Conservation (phyloP, 371 early-diverging fungal species). For the Mucor saturninus region DNA sequence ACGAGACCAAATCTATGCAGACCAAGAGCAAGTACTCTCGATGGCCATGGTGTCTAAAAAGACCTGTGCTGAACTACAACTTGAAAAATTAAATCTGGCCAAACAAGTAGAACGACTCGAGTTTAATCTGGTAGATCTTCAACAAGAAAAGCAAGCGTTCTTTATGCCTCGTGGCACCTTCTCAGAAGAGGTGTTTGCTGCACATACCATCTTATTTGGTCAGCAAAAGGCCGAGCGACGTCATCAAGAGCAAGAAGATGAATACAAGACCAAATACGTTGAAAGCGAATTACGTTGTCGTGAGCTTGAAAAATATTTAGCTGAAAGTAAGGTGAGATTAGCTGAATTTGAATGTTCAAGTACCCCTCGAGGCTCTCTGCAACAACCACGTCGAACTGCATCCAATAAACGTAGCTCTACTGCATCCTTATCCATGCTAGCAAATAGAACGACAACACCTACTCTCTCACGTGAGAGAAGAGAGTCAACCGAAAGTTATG, state of each 20-base stretch:
- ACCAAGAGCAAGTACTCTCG: constrained; percentile 42
- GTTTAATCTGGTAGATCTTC: constrained; percentile 29
- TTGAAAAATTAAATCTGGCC: constrained; percentile 40
- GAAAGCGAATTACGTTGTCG: constrained; percentile 55
- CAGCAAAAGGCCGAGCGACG: constrained; percentile 6
- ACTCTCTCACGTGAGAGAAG: constrained; percentile 29
- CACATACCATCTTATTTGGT: constrained; percentile 44
- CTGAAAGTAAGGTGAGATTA: constrained; percentile 53
- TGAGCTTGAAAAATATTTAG: constrained; percentile 53
- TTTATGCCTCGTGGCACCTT: constrained; percentile 48
- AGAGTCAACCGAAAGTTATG: constrained; percentile 45
- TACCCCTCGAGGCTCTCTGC: constrained; percentile 25
- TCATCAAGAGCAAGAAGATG: constrained; percentile 19
- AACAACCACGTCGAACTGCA: constrained; percentile 21
- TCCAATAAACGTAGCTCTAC: constrained; percentile 36
- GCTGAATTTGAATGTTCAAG: constrained; percentile 45
- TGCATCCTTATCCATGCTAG: constrained; percentile 33
- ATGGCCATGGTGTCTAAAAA: constrained; percentile 46
- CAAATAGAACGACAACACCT: constrained; percentile 34
- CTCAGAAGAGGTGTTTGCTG: constrained; percentile 55
- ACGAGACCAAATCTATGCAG: constrained; percentile 41
- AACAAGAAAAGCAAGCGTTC: constrained; percentile 47
- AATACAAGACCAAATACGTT: constrained; percentile 42
- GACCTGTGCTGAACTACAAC: constrained; percentile 43
- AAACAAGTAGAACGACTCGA: constrained; percentile 42